Base-by-base conservation (phyloP, 1,284 basidiomycete species). In the Moniliophthora roreri region DNA sequence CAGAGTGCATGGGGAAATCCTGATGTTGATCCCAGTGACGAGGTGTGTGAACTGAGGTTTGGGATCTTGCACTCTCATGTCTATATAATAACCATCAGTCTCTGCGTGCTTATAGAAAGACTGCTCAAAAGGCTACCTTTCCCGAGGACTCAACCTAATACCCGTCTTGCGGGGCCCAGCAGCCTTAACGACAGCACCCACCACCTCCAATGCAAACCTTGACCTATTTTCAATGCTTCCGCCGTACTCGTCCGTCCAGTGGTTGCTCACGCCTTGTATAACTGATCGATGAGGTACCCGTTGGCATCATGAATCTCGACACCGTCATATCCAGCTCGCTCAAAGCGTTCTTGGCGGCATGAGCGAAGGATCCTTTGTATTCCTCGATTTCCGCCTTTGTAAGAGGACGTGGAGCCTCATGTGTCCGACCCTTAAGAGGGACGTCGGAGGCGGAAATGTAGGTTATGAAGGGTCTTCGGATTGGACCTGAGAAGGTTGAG, bases 61-160 rank as follows among this genome's bases (percentile, higher is more conserved):
- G 0, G 73, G 80, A 38, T 78, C 69, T 10, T 63, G 54, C 67
- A 71, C 69, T 11, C 68, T 55, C 68, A 72, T 69, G 20, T 59
- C 65, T 67, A n/a, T 5, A 32, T 16, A 10, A 15, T 11, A 47
- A 21, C 37, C 11, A 15, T 46, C 16, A n/a, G 32, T 28, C 7
- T 13, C 10, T 55, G 7, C 34, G 37, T 4, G 48, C 9, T 9
- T 28, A 6, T 7, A 4, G 10, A 2, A 1, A 2, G 10, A n/a
- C n/a, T n/a, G n/a, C n/a, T 32, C 28, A 32, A 32, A 48, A 47
- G 38, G 52, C 15, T 13, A 67, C 74, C 75, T 53, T 79, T 69
- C 69, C 74, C 77, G 86, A 0, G 85, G 85, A 48, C 78, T 78
- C 42, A 84, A 57, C 11, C 84, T 72, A 52, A 84, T 68, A 3